Base-by-base conservation (phyloP, 2,329 filamentous ascomycete genomes). In the Davidsoniella eucalypti region DNA sequence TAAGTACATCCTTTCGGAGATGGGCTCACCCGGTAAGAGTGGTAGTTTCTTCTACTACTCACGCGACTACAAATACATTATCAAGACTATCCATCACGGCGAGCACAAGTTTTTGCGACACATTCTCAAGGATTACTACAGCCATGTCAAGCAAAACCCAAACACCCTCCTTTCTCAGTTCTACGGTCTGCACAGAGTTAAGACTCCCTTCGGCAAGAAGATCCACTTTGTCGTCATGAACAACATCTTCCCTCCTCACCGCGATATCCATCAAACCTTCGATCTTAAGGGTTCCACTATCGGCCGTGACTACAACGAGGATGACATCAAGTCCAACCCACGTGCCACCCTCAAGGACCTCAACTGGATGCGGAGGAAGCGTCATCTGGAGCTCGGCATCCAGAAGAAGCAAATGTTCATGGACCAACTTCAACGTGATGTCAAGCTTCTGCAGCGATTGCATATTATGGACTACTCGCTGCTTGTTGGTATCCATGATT, bases 151-250 rank as follows among this genome's bases (percentile, higher is more conserved):
- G 58, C 76, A 87, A 36, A 96, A 98, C 64, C 92, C 92, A 5
- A 94, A 98, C 66, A 98, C 93, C 0, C 73, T 98, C 23, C 80
- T 98, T 46, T 96, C 90, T 17, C 92, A 98, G 61, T 98, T 98
- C 62, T 98, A 96, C 61, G 92, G 92, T 45, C 72, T 98, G 16
- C 92, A 98, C 66, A 81, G 92, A 54, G 92, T 98, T 59, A 98
- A 98, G 73, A 93, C 95, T 71, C 87, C 90, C 0, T 96, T 94
- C 62, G 92, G 92, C 55, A 83, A 90, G 61, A 98, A 98, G 69
- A 95, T 96, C 50, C 92, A 98, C 65, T 98, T 98, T 59, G 92
- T 98, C 54, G 88, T 98, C 62, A 98, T 98, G 92, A 98, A 98
- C 71, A 98, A 98, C 64, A 75, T 98, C 14, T 98, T 98, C 61